Evolutionary conservation across 306 rosid genomes (phyloP), one percentile per base, ranked within the genome.

Genomic region (Vigna radiata): DNA sequence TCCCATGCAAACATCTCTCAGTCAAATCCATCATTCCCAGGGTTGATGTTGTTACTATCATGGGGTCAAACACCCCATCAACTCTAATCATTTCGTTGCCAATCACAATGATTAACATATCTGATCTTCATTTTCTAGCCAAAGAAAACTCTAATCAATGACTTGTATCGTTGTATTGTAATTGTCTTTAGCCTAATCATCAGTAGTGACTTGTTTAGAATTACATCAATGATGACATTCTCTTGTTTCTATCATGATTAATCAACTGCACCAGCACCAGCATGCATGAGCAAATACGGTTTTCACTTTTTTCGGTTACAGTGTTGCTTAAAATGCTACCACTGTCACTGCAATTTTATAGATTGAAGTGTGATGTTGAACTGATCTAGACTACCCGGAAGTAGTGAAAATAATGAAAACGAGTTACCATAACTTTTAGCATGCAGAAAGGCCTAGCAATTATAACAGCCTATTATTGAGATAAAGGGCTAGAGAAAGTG

Each of bases 1-100:
- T 85, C 86, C 89, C 88, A 85, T 93, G 82, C 92, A 92, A 85
- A 79, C 79, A 23, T 75, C 83, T 84, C 55, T 47, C 62, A 76
- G 59, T 61, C 79, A 79, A 8, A 70, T 76, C 77, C 86, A 79
- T 71, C 84, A 87, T 73, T 60, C 73, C 75, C 77, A 53, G 29
- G 37, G 36, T 78, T 86, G 70, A 79, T 41, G 58, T 58, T 62
- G 18, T 74, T 15, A 43, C 33, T 29, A 48, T 66, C 69, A 53
- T n/a, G 64, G 58, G 41, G 65, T 31, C 67, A 64, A 25, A 33
- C n/a, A 50, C n/a, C 8, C 55, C 49, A 29, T 78, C 27, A 19
- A 64, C 80, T 69, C 69, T 75, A 77, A 78, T 88, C 74, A 83
- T 89, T 86, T 84, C 36, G 66, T 69, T 53, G 59, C 33, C 44